Percentiles rank a stretch among this genome's conserved stretches.
Conservation (phyloP, 495 filamentous ascomycete genomes). For the Collariella sp. region DNA sequence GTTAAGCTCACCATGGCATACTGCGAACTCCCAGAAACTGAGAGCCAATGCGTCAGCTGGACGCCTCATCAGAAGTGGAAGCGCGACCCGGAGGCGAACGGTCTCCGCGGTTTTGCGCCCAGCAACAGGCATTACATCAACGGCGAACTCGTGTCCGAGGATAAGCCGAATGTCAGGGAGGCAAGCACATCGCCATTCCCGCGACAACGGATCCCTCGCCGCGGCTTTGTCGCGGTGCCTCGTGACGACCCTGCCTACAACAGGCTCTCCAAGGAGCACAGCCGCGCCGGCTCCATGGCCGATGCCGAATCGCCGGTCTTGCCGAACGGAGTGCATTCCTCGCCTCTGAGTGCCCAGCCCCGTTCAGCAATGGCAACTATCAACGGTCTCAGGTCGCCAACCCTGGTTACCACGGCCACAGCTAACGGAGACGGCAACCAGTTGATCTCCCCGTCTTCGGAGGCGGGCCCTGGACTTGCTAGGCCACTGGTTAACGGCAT, state of each 20-base stretch:
- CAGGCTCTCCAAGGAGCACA: constrained; percentile 39
- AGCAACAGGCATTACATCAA: constrained; percentile 41
- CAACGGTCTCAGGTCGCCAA: constrained; percentile 21
- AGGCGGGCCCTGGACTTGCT: constrained; percentile 22
- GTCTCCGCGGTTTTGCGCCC: constrained; percentile 34
- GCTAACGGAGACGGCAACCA: constrained; percentile 16
- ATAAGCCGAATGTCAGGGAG: constrained; percentile 25
- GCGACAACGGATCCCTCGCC: constrained; percentile 37
- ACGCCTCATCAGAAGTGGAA: constrained; percentile 42
- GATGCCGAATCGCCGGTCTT: constrained; percentile 18
- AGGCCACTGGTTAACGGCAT: constrained; percentile 25
- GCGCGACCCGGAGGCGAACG: constrained; percentile 39
- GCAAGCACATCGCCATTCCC: constrained; percentile 40
- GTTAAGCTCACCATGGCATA: constrained; percentile 49
- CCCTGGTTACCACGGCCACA: constrained; percentile 2
- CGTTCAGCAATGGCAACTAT: background rate
- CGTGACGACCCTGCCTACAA: constrained; percentile 41
- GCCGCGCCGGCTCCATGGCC: constrained; percentile 31
- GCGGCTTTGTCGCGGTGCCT: constrained; percentile 35
- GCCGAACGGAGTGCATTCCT: constrained; percentile 31
- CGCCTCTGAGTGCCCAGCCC: constrained; percentile 18
- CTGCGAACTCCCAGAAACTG: constrained; percentile 41
- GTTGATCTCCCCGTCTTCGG: constrained; percentile 28
- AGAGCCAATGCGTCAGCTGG: constrained; percentile 30
- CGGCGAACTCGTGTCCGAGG: constrained; percentile 37